Conservation (phyloP, 441 rosid species). For the Adansonia gregorii region DNA sequence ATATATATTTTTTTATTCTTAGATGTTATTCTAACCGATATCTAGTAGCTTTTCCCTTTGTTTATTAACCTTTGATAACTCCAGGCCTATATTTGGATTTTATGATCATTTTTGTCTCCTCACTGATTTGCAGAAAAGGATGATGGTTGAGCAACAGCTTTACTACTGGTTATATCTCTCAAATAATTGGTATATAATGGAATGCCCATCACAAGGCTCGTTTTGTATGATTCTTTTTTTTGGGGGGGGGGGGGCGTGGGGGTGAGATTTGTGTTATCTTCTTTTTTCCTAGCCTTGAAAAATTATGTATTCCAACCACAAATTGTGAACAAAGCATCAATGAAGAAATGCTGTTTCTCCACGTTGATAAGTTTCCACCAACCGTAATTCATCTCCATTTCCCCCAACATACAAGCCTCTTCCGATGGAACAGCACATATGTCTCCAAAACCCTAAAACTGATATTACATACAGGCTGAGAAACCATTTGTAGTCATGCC, state of each 20-base stretch:
- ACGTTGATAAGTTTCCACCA: background rate
- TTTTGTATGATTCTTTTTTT: constrained; percentile 27
- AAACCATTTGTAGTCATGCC: no score
- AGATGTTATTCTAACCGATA: no score
- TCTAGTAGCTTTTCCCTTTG: no score
- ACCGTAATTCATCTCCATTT: background rate
- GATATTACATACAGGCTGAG: no score
- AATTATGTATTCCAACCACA: constrained; percentile 25
- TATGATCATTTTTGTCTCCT: constrained; percentile 3
- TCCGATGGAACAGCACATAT: no score
- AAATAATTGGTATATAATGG: background rate
- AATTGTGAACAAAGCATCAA: constrained; percentile 17
- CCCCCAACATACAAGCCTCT: background rate
- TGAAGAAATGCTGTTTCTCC: constrained; percentile 13
- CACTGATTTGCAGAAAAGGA: constrained; percentile 34
- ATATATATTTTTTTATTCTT: no score
- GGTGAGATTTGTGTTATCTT: background rate
- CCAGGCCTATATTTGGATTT: background rate
- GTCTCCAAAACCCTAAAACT: background rate
- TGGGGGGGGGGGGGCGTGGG: background rate
- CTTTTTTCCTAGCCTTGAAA: background rate
- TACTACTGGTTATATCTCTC: background rate
- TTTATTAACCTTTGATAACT: background rate
- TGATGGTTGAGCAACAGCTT: constrained; percentile 35
- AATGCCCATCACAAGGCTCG: background rate